A percentile compares a stretch with the other conserved stretches of the same genome.
Conservation (phyloP, 257 asterid species). For the Pogostemon cablin region DNA sequence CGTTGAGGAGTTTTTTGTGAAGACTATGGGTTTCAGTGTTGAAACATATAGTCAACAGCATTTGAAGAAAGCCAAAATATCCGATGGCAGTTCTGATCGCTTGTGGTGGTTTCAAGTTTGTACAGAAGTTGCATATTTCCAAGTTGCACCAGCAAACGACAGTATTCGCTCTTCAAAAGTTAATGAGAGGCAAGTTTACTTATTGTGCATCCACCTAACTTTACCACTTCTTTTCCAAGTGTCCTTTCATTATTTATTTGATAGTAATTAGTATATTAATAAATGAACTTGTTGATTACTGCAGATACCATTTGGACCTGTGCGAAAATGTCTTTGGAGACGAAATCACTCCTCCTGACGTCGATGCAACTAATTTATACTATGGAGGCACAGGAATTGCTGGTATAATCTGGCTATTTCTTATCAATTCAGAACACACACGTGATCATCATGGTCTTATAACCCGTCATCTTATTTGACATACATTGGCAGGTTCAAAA, state of each 20-base stretch:
- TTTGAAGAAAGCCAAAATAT: slow-evolving; percentile 57
- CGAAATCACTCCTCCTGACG: slow-evolving; percentile 82
- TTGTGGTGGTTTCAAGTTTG: slow-evolving; percentile 99
- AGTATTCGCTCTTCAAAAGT: slow-evolving; percentile 84
- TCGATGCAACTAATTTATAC: slow-evolving; percentile 75
- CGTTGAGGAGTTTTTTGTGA: slow-evolving; percentile 61
- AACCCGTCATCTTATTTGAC: slow-evolving; percentile 22
- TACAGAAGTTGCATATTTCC: slow-evolving; percentile 96
- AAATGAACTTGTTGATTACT: slow-evolving; percentile 25
- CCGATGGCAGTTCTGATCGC: slow-evolving; percentile 56
- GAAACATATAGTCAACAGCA: slow-evolving; percentile 74
- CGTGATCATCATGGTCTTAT: slow-evolving; percentile 21
- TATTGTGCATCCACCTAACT: neutral
- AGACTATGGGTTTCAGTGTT: slow-evolving; percentile 52
- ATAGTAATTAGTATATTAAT: neutral
- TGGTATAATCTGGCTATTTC: slow-evolving; percentile 49
- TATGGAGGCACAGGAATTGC: slow-evolving; percentile 90
- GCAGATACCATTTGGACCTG: slow-evolving; percentile 93
- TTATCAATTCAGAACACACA: neutral
- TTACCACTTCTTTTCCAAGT: slow-evolving; percentile 12
- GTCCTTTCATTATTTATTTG: neutral
- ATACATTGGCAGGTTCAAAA: slow-evolving; percentile 68
- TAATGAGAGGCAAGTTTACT: slow-evolving; percentile 62
- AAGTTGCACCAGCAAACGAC: slow-evolving; percentile 92
- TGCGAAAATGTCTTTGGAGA: slow-evolving; percentile 89